Evolutionary conservation across 2,329 filamentous ascomycete species (phyloP), one percentile per base, ranked within the genome.

Genomic region (Diaporthe nobilis): DNA sequence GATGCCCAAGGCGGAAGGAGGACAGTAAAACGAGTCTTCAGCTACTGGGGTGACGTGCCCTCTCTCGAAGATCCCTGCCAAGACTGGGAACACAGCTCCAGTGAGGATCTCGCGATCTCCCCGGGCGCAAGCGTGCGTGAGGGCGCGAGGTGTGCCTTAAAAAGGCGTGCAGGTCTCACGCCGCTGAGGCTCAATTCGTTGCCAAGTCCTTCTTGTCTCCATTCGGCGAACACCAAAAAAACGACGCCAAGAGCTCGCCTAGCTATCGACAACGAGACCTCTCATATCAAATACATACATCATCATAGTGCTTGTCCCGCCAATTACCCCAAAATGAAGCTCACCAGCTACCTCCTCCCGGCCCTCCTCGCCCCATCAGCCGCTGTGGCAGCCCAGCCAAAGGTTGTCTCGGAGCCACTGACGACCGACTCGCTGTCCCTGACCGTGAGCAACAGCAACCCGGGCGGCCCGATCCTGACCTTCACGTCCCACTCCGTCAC

Each of bases 391-490:
- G 28, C 2, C 47, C 22, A 39, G 13, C 44, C 20, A 4, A 22
- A 37, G 3, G 63, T 20, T 44, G 63, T 55, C 47, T 70, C 65
- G 49, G n/a, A 28, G 34, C 65, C 65, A 4, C 49, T 70, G 47
- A 55, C 65, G 34, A 70, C 65, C 49, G 65, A 70, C 31, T 31
- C 65, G 47, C 13, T 70, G 7, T 22, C 25, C 39, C 39, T 17
- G n/a, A 10, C 39, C 49, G 49, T 70, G 49, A 39, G 10, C 7
- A 9, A n/a, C 51, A 6, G 22, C 51, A 42, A 61, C 15, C 72
- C 74, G 17, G 71, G 71, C 20, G 71, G 71, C 22, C 71, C 71
- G 15, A 57, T 73, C 71, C 42, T 22, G 44, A 73, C 71, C 25
- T 73, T 73, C 71, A 22, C 71, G 17, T 55, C 71, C 47, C 17